phyloP scores from a whole-genome alignment of 768 basidiomycete genomes.

The Phallus indusiatus region DNA sequence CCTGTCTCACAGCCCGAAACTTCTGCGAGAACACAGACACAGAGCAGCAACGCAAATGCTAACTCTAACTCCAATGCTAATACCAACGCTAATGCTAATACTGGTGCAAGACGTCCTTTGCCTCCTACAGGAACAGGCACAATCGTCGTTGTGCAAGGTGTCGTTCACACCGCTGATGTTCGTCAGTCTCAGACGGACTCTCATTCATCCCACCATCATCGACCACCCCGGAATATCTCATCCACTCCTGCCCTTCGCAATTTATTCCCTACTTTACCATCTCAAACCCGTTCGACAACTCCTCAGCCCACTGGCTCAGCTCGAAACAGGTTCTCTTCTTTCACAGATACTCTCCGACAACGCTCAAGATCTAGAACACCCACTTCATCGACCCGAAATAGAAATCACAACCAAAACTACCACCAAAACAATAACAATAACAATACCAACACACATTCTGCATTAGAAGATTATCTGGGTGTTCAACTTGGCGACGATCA shows the following conservation, averaged over 20 bases:
- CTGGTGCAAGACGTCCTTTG: constrained; percentile 34
- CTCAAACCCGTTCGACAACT: constrained; percentile 23
- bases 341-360: constrained; percentile 4
- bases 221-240: constrained; percentile 10
- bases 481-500: neutral
- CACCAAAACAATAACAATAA: too few relatives aligned
- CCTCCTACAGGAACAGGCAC: constrained; percentile 56
- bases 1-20: constrained; percentile 8
- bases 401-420: too few relatives aligned
- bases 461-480: neutral
- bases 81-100: constrained; percentile 16
- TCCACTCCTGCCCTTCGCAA: constrained; percentile 10
- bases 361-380: constrained; percentile 4
- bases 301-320: constrained; percentile 15
- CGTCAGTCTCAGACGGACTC: constrained; percentile 25
- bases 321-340: constrained; percentile 13
- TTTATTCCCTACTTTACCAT: constrained; percentile 14
- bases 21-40: constrained; percentile 8
- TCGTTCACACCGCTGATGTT: constrained; percentile 69
- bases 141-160: constrained; percentile 75
- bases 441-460: neutral
- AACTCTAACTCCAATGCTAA: too few relatives aligned
- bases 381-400: neutral
- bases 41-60: too few relatives aligned
- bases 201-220: constrained; percentile 10